These are phyloP conservation scores for Starmerella roubikii DNA, from an alignment of 805 yeast genomes.

Conservation along the genomic window DNA sequence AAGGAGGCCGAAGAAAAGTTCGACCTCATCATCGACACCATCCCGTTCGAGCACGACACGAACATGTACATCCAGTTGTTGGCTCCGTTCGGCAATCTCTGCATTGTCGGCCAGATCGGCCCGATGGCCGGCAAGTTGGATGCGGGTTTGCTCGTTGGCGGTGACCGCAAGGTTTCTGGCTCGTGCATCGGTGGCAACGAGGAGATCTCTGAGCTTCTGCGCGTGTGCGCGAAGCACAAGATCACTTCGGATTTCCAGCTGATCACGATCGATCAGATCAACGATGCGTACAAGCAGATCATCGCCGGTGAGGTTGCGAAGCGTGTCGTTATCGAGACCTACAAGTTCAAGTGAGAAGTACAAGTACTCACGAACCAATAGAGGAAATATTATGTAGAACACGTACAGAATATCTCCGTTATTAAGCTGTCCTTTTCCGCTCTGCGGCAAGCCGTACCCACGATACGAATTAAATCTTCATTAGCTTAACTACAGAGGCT, in stretches of 20 bases:
- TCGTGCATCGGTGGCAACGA: conserved; percentile 49
- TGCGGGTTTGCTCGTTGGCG: conserved; percentile 35
- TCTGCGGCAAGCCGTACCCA: too few species aligned
- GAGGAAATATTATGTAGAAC: too few species aligned
- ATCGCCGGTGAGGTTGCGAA: conserved; percentile 8
- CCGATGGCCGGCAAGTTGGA: conserved; percentile 33
- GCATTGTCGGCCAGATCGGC: conserved; percentile 54
- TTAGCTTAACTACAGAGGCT: too few species aligned
- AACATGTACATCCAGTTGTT: conserved; percentile 36
- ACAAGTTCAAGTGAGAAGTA: conserved; percentile 1
- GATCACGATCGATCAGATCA: conserved; percentile 32
- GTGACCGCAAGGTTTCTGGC: conserved; percentile 27
- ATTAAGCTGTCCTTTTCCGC: too few species aligned
- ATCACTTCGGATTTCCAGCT: conserved; percentile 52
- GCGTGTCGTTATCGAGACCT: conserved; percentile 15
- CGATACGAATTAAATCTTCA: too few species aligned
- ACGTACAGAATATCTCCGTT: too few species aligned
- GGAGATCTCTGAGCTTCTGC: conserved; percentile 54
- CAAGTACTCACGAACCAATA: too few species aligned
- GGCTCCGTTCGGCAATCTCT: conserved; percentile 44
- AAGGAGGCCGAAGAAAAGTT: conserved; percentile 26
- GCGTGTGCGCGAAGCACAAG: conserved; percentile 45
- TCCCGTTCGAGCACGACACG: conserved; percentile 38
- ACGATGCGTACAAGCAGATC: conserved; percentile 14
- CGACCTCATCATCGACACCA: conserved; percentile 42